Conservation (phyloP, 495 filamentous ascomycete species). For the Echria macrotheca region DNA sequence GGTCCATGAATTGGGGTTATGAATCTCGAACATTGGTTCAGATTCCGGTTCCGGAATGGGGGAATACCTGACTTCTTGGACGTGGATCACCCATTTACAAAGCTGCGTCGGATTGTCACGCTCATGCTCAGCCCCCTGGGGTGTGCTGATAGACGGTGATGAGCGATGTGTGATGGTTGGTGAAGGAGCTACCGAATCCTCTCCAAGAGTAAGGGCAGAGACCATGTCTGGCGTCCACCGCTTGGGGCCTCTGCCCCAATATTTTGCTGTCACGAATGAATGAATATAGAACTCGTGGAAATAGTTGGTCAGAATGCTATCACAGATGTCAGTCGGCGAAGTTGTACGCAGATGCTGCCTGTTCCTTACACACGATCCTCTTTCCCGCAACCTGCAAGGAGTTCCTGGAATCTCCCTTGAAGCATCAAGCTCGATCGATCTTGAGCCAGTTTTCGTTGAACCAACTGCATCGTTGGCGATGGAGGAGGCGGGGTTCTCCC, state of each 20-base stretch:
- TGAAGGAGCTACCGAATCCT: not conserved
- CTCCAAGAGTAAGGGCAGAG: slow-evolving; percentile 10
- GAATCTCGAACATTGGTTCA: not conserved
- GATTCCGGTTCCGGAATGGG: not conserved
- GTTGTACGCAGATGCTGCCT: not conserved
- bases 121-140: not conserved
- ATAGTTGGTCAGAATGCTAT: not conserved
- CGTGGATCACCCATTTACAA: not conserved
- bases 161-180: not conserved
- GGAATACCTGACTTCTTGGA: not conserved
- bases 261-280: slow-evolving; percentile 37
- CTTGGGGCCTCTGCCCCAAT: slow-evolving; percentile 38
- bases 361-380: slow-evolving; percentile 4
- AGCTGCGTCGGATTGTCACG: not conserved
- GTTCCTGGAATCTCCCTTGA: slow-evolving; percentile 24
- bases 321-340: not conserved
- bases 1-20: not conserved
- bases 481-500: slow-evolving; percentile 2
- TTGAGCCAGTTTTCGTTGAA: slow-evolving; percentile 23
- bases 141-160: not conserved
- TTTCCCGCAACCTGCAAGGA: slow-evolving; percentile 15
- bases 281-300: slow-evolving; percentile 39
- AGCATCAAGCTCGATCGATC: slow-evolving; percentile 31
- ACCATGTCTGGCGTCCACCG: slow-evolving; percentile 25
- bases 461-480: slow-evolving; percentile 23